Base-by-base conservation (phyloP, 2,329 filamentous ascomycete genomes). In the Paramyrothecium roridum region DNA sequence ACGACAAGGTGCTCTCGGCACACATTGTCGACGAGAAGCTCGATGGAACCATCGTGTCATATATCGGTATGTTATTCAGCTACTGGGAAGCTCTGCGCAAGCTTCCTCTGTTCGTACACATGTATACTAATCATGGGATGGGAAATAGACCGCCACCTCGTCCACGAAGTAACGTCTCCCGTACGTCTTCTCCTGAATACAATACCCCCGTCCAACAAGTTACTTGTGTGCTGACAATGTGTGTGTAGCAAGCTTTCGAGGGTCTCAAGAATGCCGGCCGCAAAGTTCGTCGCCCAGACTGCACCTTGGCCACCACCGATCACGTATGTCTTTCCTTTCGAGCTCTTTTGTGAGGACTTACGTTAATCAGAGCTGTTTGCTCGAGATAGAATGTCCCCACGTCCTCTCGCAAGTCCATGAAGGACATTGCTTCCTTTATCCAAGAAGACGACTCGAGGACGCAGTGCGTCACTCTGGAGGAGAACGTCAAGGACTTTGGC, bases 131-230 rank as follows among this genome's bases (percentile, higher is more conserved):
- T 50, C 13, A 6, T 50, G 53, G 13, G 43, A n/a, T 50, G 21
- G n/a, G 45, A 37, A 64, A 55, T 66, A 93, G 91, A 96, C 77
- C 85, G 95, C 73, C 95, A 99, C 81, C 83, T 99, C 59, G 93
- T 98, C 59, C 95, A 99, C 73, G 95, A 99, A 81, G 95, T 99
- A 72, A 99, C 95, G 66, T 97, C 93, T 66, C 95, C 95, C 60
- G 89, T 92, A 83, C 70, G 87, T 74, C 58, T 52, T 52, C 50
- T 20, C 53, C 50, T 7, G 52, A 52, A 46, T 26, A 20, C 3
- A 17, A 19, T 33, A n/a, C 30, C 21, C 16, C 19, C 17, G 48
- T 17, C 6, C 52, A 17, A 23, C 40, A 54, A 19, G 34, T 45
- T 19, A n/a, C 49, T n/a, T n/a, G n/a, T n/a, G 30, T n/a, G 52